Percentiles rank a stretch among this genome's conserved stretches.
phyloP scores from a whole-genome alignment of 2,329 filamentous ascomycete genomes.

The Ophiostoma ulmi region DNA sequence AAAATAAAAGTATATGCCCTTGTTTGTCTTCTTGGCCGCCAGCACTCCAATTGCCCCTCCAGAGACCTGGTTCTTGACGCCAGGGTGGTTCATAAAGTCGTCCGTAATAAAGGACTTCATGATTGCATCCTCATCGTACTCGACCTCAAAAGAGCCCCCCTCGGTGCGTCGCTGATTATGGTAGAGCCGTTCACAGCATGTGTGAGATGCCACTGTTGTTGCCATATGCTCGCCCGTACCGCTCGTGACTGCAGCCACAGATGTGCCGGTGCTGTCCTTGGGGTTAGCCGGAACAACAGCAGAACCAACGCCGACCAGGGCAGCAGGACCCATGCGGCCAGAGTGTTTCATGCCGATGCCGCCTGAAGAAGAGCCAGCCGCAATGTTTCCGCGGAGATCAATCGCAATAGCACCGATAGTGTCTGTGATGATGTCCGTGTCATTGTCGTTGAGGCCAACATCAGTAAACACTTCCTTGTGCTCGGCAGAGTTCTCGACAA shows the following conservation, averaged over 20 bases:
- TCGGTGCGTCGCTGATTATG: constrained; percentile 57
- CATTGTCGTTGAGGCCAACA: constrained; percentile 19
- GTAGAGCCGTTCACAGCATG: constrained; percentile 81
- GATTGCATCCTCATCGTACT: constrained; percentile 70
- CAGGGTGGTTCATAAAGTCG: constrained; percentile 93
- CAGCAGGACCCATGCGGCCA: constrained; percentile 85
- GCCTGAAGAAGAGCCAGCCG: constrained; percentile 90
- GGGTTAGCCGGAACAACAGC: constrained; percentile 75
- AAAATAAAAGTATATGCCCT: constrained; percentile 81
- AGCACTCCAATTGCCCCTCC: constrained; percentile 87
- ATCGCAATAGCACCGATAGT: constrained; percentile 95
- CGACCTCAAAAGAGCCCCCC: constrained; percentile 58
- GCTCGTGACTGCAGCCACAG: constrained; percentile 81
- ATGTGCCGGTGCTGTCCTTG: constrained; percentile 61
- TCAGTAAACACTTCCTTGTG: neutral
- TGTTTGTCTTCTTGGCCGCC: constrained; percentile 74
- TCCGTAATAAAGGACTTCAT: constrained; percentile 71
- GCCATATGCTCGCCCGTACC: constrained; percentile 98
- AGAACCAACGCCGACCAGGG: constrained; percentile 85
- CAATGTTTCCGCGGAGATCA: constrained; percentile 78
- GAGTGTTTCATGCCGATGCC: constrained; percentile 98
- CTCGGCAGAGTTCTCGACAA: neutral
- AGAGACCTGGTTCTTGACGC: constrained; percentile 72
- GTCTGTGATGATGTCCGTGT: constrained; percentile 65
- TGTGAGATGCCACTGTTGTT: constrained; percentile 83